phyloP scores from a whole-genome alignment of 768 basidiomycete species.

The Calocybe cyanea region DNA sequence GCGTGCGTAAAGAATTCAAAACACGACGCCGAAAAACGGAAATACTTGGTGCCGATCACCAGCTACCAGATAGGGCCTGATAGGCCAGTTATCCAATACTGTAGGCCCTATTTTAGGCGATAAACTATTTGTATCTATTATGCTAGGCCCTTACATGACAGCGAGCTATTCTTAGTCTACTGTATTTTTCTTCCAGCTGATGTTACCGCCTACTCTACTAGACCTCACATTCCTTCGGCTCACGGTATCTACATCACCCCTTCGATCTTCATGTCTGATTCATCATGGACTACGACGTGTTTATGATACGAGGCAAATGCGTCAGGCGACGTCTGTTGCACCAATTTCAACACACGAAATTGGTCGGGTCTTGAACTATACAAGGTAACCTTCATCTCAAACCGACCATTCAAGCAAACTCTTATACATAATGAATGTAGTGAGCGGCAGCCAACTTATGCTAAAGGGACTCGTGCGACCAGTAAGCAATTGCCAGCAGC shows the following conservation, averaged over 20 bases:
- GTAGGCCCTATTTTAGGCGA: too few relatives aligned
- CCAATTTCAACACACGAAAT: conserved; percentile 6
- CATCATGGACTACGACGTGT: conserved; percentile 9
- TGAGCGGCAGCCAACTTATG: not conserved
- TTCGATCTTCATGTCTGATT: conserved; percentile 1
- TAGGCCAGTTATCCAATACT: too few relatives aligned
- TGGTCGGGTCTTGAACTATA: not conserved
- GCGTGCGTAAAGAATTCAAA: too few relatives aligned
- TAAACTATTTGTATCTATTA: too few relatives aligned
- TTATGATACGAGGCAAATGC: conserved; percentile 13
- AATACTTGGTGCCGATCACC: too few relatives aligned
- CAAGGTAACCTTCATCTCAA: too few relatives aligned
- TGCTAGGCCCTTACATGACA: too few relatives aligned
- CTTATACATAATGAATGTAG: not conserved
- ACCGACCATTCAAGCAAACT: not conserved
- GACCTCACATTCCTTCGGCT: conserved; percentile 25
- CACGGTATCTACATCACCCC: conserved; percentile 10
- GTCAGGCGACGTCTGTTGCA: conserved; percentile 19
- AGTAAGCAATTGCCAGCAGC: not conserved
- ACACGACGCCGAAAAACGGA: too few relatives aligned
- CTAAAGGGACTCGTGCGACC: not conserved
- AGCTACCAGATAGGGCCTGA: too few relatives aligned
- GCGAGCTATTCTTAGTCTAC: too few relatives aligned
- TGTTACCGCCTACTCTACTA: conserved; percentile 25
- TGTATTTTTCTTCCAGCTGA: conserved; percentile 1